These are phyloP conservation scores for Leccinum subrobustum DNA, from an alignment of 1,284 basidiomycete genomes.

Conservation along the genomic window DNA sequence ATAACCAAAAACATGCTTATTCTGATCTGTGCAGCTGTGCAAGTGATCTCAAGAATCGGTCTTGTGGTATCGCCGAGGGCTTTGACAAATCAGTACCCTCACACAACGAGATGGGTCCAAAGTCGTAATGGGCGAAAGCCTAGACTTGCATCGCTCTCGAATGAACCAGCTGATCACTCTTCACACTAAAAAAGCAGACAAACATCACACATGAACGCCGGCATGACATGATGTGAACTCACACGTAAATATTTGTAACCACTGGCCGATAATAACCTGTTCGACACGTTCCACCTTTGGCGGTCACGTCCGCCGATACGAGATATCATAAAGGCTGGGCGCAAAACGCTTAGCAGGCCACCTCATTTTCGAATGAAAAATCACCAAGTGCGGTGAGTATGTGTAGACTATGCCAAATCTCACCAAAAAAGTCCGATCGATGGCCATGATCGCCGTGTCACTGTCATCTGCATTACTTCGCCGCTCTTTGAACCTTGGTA, in stretches of 20 bases:
- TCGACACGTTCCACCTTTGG: conserved; percentile 9
- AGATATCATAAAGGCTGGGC: conserved; percentile 8
- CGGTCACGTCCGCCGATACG: conserved; percentile 15
- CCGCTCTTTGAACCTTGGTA: conserved; percentile 12
- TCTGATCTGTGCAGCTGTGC: conserved; percentile 4
- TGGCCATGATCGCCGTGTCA: conserved; percentile 27
- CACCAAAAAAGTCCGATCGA: conserved; percentile 21
- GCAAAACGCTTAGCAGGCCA: conserved; percentile 6
- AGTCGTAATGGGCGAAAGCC: neutral
- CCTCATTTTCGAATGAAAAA: conserved; percentile 28
- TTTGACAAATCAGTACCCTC: conserved; percentile 3
- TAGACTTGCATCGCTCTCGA: neutral
- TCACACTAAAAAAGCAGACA: conserved; percentile 12
- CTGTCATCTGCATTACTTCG: conserved; percentile 10
- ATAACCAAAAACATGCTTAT: neutral
- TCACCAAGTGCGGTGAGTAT: conserved; percentile 19
- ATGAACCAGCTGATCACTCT: conserved; percentile 4
- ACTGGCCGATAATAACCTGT: conserved; percentile 4
- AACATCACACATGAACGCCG: neutral
- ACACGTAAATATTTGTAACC: conserved; percentile 9
- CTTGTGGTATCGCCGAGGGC: conserved; percentile 19
- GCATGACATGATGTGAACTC: conserved; percentile 1
- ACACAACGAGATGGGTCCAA: conserved; percentile 6
- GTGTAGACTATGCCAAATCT: conserved; percentile 7
- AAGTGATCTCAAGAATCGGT: neutral